Percentiles rank a stretch among this genome's conserved stretches.
These are phyloP conservation scores for Lactuca sativa DNA, from an alignment of 129 eudicot genomes.

Conservation along the genomic window DNA sequence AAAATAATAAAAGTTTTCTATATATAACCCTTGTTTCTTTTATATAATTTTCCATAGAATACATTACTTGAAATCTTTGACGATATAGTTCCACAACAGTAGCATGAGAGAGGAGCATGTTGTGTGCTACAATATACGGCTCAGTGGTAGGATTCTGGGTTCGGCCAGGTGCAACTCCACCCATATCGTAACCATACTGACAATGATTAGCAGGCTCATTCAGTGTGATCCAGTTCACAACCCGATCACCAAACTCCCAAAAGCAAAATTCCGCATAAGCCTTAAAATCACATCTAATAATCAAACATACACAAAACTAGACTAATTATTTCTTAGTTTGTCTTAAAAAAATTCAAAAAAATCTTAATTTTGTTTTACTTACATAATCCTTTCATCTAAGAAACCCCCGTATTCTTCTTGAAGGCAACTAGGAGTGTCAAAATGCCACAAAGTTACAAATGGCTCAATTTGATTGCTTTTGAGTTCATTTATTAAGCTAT, in stretches of 20 bases:
- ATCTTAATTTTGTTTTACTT: slow-evolving; percentile 14
- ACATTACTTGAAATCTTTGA: slow-evolving; percentile 26
- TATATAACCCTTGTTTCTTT: too few species aligned
- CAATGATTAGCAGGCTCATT: slow-evolving; percentile 28
- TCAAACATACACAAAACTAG: background rate
- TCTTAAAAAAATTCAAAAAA: background rate
- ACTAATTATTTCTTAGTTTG: background rate
- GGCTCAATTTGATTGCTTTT: slow-evolving; percentile 33
- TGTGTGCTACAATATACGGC: slow-evolving; percentile 29
- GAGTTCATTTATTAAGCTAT: slow-evolving; percentile 33
- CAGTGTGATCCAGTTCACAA: slow-evolving; percentile 31
- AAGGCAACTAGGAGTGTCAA: slow-evolving; percentile 36
- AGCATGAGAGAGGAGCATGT: slow-evolving; percentile 32
- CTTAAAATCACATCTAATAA: slow-evolving; percentile 23
- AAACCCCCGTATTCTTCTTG: slow-evolving; percentile 37
- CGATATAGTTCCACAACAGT: slow-evolving; percentile 21
- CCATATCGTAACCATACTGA: slow-evolving; percentile 23
- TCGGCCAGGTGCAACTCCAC: slow-evolving; percentile 29
- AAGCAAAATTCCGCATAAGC: slow-evolving; percentile 36
- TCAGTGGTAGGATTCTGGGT: slow-evolving; percentile 25
- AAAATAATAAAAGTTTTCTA: too few species aligned
- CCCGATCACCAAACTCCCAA: slow-evolving; percentile 42
- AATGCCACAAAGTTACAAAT: slow-evolving; percentile 36
- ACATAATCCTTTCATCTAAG: slow-evolving; percentile 30
- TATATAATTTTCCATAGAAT: background rate